Percentiles rank a stretch among this genome's conserved stretches.
Conservation (phyloP, 2,329 filamentous ascomycete genomes). For the Apiospora marii region DNA sequence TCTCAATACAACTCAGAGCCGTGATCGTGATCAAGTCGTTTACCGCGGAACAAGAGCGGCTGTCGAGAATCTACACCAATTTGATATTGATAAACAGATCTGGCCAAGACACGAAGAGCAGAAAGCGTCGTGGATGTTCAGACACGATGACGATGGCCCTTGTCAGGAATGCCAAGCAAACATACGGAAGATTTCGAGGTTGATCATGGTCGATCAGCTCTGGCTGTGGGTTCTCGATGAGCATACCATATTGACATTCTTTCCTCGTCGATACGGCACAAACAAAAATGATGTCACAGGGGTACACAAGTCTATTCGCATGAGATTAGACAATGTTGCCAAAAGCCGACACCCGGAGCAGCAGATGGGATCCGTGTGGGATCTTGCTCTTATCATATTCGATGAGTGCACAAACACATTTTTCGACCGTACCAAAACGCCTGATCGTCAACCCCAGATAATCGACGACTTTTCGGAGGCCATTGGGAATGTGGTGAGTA, state of each 20-base stretch:
- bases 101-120: not conserved
- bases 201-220: constrained; percentile 54
- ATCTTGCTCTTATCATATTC: constrained; percentile 52
- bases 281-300: constrained; percentile 50
- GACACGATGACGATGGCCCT: not conserved
- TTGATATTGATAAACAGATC: constrained; percentile 13
- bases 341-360: constrained; percentile 30
- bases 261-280: constrained; percentile 52
- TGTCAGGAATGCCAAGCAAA: constrained; percentile 31
- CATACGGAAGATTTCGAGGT: constrained; percentile 33
- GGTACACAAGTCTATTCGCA: constrained; percentile 50
- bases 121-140: constrained; percentile 12
- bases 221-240: constrained; percentile 53
- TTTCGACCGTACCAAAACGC: constrained; percentile 47
- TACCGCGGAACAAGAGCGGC: constrained; percentile 46
- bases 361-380: constrained; percentile 48
- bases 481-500: constrained; percentile 50
- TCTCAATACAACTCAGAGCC: constrained; percentile 46
- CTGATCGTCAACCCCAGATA: constrained; percentile 45
- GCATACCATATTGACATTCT: constrained; percentile 49
- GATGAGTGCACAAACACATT: constrained; percentile 50
- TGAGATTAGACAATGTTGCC: constrained; percentile 26
- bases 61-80: constrained; percentile 34
- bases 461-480: constrained; percentile 51
- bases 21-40: constrained; percentile 53